Conservation (phyloP, 108 stramenopile genomes). For the Mediolabrus comicus region DNA sequence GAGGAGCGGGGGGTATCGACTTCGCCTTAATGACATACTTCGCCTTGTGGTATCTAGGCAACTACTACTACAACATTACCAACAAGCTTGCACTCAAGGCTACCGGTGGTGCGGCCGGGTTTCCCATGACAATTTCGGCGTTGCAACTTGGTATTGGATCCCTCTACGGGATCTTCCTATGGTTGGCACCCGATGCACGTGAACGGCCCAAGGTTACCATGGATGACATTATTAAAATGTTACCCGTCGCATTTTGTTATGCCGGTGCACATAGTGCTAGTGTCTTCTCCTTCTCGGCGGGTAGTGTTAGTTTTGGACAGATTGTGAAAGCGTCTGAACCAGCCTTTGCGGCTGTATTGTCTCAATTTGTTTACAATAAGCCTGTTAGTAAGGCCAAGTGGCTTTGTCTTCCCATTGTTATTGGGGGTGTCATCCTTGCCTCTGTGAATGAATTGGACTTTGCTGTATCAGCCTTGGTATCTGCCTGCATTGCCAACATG, state of each 20-base stretch:
- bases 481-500: conserved; percentile 90
- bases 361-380: conserved; percentile 88
- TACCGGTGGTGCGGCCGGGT: conserved; percentile 86
- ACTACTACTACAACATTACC: conserved; percentile 81
- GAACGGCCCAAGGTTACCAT: conserved; percentile 62
- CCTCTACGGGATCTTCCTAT: conserved; percentile 87
- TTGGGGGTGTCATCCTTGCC: conserved; percentile 90
- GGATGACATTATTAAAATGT: conserved; percentile 82
- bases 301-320: conserved; percentile 93
- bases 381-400: conserved; percentile 90
- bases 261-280: conserved; percentile 90
- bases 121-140: conserved; percentile 89
- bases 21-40: conserved; percentile 87
- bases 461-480: conserved; percentile 83
- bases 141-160: conserved; percentile 87
- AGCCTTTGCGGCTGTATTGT: conserved; percentile 89
- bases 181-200: conserved; percentile 90
- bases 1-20: conserved; percentile 53
- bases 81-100: conserved; percentile 90
- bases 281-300: conserved; percentile 90
- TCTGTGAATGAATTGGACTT: conserved; percentile 94
- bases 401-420: conserved; percentile 91
- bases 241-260: conserved; percentile 92
- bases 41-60: conserved; percentile 92
- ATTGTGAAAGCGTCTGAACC: conserved; percentile 95